Conservation (phyloP, 2,329 filamentous ascomycete genomes). For the Macrophomina pseudophaseolina region DNA sequence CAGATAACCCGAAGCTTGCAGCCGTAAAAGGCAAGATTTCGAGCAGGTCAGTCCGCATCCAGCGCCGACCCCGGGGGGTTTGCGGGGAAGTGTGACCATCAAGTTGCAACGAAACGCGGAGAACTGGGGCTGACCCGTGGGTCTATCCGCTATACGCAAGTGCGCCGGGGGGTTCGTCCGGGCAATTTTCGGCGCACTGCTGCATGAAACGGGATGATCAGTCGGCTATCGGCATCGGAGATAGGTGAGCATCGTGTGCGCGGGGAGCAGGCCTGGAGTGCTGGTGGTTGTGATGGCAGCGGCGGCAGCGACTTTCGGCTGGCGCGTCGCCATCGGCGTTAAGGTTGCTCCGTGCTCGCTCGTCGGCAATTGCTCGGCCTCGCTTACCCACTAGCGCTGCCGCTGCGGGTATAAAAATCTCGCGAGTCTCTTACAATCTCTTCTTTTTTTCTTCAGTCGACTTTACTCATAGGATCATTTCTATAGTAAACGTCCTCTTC, state of each 20-base stretch:
- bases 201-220: background rate
- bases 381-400: background rate
- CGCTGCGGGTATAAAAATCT: background rate
- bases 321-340: background rate
- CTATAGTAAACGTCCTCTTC: slow-evolving; percentile 95
- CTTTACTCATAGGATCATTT: slow-evolving; percentile 77
- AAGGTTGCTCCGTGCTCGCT: background rate
- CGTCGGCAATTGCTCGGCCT: slow-evolving; percentile 6
- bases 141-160: background rate
- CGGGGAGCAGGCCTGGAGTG: background rate
- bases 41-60: slow-evolving; percentile 15
- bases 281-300: background rate
- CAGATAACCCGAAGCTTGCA: slow-evolving; percentile 17
- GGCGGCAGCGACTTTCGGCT: slow-evolving; percentile 2
- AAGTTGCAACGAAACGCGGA: slow-evolving; percentile 8
- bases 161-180: slow-evolving; percentile 10
- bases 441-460: slow-evolving; percentile 13
- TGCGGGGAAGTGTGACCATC: slow-evolving; percentile 18
- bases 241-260: background rate
- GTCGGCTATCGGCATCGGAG: slow-evolving; percentile 1
- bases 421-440: background rate
- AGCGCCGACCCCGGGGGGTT: slow-evolving; percentile 4
- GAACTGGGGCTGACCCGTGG: slow-evolving; percentile 6
- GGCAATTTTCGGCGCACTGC: slow-evolving; percentile 13
- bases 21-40: background rate